phyloP scores from a whole-genome alignment of 2,329 filamentous ascomycete species.

The Ophiosphaerella korrae region DNA sequence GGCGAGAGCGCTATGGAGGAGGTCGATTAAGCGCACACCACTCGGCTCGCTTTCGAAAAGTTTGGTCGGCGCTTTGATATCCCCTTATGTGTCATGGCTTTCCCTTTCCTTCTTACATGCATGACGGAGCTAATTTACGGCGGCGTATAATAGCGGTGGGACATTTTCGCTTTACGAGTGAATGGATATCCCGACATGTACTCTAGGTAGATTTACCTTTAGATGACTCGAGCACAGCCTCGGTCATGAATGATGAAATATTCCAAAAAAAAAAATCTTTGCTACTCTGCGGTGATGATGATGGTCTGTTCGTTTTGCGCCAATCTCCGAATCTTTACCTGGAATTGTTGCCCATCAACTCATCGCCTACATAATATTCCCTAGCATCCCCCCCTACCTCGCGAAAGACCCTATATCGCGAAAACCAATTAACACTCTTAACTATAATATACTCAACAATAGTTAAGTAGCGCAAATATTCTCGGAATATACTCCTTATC shows the following conservation, averaged over 20 bases:
- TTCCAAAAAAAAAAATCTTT: constrained; percentile 20
- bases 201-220: constrained; percentile 40
- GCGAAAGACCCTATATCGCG: too few relatives aligned
- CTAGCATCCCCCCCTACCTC: too few relatives aligned
- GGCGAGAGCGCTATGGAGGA: constrained; percentile 99
- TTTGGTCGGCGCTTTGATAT: constrained; percentile 47
- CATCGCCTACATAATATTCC: neutral
- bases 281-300: neutral
- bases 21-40: constrained; percentile 75
- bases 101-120: constrained; percentile 40
- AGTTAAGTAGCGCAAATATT: too few relatives aligned
- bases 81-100: constrained; percentile 48
- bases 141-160: constrained; percentile 44
- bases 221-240: constrained; percentile 28
- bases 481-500: too few relatives aligned
- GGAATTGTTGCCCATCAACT: neutral
- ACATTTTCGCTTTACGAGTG: constrained; percentile 38
- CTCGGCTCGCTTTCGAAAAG: constrained; percentile 40
- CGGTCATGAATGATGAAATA: constrained; percentile 41
- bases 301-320: neutral
- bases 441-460: too few relatives aligned
- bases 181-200: constrained; percentile 43
- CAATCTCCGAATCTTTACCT: neutral
- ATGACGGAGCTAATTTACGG: constrained; percentile 39
- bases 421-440: too few relatives aligned